Base-by-base conservation (phyloP, 2,329 filamentous ascomycete species). In the Curvularia verruculosa region DNA sequence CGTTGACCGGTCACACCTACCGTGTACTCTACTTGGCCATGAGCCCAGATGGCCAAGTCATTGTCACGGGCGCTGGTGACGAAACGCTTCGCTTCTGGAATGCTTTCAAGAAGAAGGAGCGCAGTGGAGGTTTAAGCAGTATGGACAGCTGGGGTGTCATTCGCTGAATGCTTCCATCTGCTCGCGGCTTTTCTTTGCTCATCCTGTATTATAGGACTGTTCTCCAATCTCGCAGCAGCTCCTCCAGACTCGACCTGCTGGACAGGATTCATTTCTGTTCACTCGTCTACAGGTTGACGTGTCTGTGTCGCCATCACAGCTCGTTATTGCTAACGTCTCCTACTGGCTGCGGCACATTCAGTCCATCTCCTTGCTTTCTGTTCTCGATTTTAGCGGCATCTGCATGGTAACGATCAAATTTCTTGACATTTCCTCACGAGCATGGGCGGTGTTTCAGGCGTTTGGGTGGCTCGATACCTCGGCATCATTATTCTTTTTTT, bases 41-140 rank as follows among this genome's bases (percentile, higher is more conserved):
- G 92, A 97, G 93, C 72, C 95, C 95, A 1, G 94, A 98, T 71
- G 95, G 95, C 18, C 87, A 93, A 66, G 90, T 92, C 2, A 91
- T 99, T 19, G 95, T 98, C 12, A 99, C 95, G 0, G 95, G 95
- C 23, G 95, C 95, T 3, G 95, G 95, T 15, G 95, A 99, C 65
- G 95, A 99, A 80, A 99, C 95, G 0, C 78, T 99, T 48, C 83
- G 95, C 41, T 99, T 99, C 79, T 99, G 95, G 95, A 95, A 95
- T 56, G 89, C 95, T 2, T 99, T 99, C 79, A 92, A 91, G 58
- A 89, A 89, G 71, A 89, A 92, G 70, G 87, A 90, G 26, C 88
- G 89, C 24, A 83, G 86, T 34, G 81, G 83, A 54, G 87, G 88
- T 46, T 74, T 79, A 28, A 77, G 73, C 54, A 76, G 65, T 63